Evolutionary conservation across 345 rosid genomes (phyloP).

Genomic region (Hibiscus tridactylites): DNA sequence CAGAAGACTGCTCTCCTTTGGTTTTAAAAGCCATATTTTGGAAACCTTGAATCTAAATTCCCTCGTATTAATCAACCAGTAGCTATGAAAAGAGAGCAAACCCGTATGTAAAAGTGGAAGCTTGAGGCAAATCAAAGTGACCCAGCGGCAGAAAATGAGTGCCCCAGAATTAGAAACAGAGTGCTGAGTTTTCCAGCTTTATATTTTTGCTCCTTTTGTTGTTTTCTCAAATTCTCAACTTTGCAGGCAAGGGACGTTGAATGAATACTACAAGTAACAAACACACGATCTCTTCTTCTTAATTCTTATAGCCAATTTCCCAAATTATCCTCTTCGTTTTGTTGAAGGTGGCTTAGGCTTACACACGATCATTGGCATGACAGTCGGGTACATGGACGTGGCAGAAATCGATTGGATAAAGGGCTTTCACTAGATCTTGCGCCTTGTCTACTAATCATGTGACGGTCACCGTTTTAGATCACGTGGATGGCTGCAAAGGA

Average conservation of each 20-base stretch:
- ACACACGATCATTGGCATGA: no score
- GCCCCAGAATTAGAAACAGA: conserved; percentile 10
- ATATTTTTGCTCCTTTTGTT: conserved; percentile 9
- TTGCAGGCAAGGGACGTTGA: conserved; percentile 39
- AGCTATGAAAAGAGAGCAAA: conserved; percentile 4
- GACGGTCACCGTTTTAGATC: conserved; percentile 23
- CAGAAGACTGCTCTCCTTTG: conserved; percentile 53
- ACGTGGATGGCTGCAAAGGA: conserved; percentile 38
- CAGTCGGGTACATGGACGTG: conserved; percentile 23
- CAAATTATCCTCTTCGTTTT: conserved; percentile 13
- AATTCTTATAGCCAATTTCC: conserved; percentile 13
- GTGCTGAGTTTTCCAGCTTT: conserved; percentile 1
- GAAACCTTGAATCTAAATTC: conserved; percentile 20
- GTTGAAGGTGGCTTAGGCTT: no score
- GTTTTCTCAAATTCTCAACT: conserved; percentile 16
- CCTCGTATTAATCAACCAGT: conserved; percentile 2
- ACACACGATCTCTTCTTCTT: conserved; percentile 23
- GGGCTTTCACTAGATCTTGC: neutral
- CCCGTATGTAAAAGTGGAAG: conserved; percentile 17
- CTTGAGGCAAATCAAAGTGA: conserved; percentile 10
- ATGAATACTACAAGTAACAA: conserved; percentile 28
- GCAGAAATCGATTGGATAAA: conserved; percentile 3
- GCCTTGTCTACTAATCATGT: conserved; percentile 14
- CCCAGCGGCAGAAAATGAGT: conserved; percentile 12
- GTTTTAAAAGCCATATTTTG: conserved; percentile 63